These are phyloP conservation scores for Inonotus hispidus DNA, from an alignment of 1,284 basidiomycete species.

Conservation along the genomic window DNA sequence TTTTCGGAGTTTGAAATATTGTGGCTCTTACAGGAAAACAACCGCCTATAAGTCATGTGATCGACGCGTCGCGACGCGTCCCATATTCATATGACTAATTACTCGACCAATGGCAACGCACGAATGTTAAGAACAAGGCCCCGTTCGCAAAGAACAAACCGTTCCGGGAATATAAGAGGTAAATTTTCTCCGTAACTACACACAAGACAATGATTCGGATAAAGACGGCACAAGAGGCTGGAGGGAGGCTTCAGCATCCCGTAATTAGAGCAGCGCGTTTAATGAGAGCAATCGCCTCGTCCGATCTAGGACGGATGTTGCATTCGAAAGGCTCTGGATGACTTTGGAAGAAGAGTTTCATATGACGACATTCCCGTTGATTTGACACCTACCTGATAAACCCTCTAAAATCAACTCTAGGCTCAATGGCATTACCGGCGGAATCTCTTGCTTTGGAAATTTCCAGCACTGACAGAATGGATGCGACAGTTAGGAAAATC, in stretches of 20 bases:
- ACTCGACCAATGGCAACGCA: background rate
- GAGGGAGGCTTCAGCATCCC: background rate
- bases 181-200: too few relatives aligned
- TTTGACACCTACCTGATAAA: slow-evolving; percentile 14
- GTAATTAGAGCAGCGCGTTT: background rate
- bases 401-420: slow-evolving; percentile 19
- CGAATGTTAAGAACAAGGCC: background rate
- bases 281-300: slow-evolving; percentile 6
- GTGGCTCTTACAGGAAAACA: background rate
- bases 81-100: background rate
- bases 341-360: slow-evolving; percentile 1
- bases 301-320: slow-evolving; percentile 14
- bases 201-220: too few relatives aligned
- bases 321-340: slow-evolving; percentile 19
- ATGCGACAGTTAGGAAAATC: slow-evolving; percentile 30
- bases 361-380: background rate
- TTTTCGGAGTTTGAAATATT: background rate
- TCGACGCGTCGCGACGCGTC: slow-evolving; percentile 9
- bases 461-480: slow-evolving; percentile 28
- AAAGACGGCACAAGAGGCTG: too few relatives aligned
- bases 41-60: slow-evolving; percentile 1
- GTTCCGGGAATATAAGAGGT: too few relatives aligned
- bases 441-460: slow-evolving; percentile 27
- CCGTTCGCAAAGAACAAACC: too few relatives aligned
- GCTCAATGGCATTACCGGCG: slow-evolving; percentile 28